These are phyloP conservation scores for Boletus rubroflammeus DNA, from an alignment of 768 basidiomycete genomes.

Conservation along the genomic window DNA sequence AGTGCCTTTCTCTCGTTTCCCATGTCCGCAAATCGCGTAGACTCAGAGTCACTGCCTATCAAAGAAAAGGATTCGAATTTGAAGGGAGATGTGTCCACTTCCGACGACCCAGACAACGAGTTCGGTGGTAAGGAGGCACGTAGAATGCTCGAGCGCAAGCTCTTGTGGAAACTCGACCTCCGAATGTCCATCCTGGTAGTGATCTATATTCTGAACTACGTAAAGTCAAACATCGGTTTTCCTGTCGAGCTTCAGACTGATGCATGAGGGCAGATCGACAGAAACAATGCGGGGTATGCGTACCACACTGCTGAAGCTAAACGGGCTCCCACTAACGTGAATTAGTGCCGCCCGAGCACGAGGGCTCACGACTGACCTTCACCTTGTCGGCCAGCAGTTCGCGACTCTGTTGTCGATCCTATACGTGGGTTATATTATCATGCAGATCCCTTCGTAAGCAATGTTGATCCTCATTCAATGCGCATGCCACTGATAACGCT, in stretches of 20 bases:
- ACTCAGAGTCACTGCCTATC: background rate
- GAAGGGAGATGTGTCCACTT: background rate
- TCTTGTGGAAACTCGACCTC: constrained; percentile 53
- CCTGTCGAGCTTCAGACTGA: background rate
- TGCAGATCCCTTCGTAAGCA: constrained; percentile 41
- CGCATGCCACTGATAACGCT: background rate
- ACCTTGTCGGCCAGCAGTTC: constrained; percentile 59
- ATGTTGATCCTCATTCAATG: background rate
- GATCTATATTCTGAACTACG: constrained; percentile 39
- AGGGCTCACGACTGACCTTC: constrained; percentile 63
- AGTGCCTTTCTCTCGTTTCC: background rate
- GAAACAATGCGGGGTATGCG: constrained; percentile 63
- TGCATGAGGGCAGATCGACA: constrained; percentile 46
- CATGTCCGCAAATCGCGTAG: constrained; percentile 12
- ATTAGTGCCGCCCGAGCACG: constrained; percentile 62
- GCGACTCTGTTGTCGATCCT: constrained; percentile 65
- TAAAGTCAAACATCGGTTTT: constrained; percentile 7
- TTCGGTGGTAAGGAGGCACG: constrained; percentile 48
- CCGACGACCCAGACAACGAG: constrained; percentile 35
- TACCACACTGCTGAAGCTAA: background rate
- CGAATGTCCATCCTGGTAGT: constrained; percentile 51
- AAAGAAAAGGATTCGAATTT: background rate
- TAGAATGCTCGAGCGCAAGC: constrained; percentile 45
- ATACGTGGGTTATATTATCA: constrained; percentile 53
- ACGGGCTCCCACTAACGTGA: background rate